Evolutionary conservation across 148 eudicot species (phyloP), one percentile per base, ranked within the genome.

Genomic region (Hydrangea macrophylla): DNA sequence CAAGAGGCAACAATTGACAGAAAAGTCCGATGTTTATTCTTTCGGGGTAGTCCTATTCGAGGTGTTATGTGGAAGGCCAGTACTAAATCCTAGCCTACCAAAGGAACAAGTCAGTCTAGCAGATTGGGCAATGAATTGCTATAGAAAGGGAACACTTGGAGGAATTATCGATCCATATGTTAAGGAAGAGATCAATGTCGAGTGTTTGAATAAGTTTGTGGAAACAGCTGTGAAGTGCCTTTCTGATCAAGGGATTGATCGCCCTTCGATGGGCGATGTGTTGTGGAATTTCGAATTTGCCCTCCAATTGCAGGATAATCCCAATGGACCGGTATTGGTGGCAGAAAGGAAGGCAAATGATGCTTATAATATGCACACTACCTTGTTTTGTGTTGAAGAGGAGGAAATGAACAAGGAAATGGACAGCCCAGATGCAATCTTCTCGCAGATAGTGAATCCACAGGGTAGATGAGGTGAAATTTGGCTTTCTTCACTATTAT

Each of bases 41-140:
- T 71, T 70, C 13, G 82, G 82, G 7, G 78, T 78, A 5, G 78
- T 78, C 56, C 78, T 78, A 25, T 70, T 79, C 20, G 82, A 79
- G 55, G 79, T 75, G 17, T 65, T 79, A 33, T 75, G 76, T 60
- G 80, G 75, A 13, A 75, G 83, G 72, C 71, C 77, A 1, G 77
- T 73, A 7, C 59, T 80, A 13, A 55, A 55, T 60, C 45, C 74
- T 30, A 62, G 22, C 11, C 65, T 78, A 40, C 73, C 76, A 8
- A 64, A 72, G 27, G 76, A 78, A 28, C 67, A 78, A 69, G 65
- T 72, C 31, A 72, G 70, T 54, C 63, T 78, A 48, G 81, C 81
- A 2, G 81, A 78, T 63, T 78, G 81, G 81, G 81, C 74, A 35
- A 9, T 58, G 5, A 11, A 3, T 2, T 62, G 65, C 37, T 23